phyloP scores from a whole-genome alignment of 352 stramenopile species.

The Phytopythium kandeliae region DNA sequence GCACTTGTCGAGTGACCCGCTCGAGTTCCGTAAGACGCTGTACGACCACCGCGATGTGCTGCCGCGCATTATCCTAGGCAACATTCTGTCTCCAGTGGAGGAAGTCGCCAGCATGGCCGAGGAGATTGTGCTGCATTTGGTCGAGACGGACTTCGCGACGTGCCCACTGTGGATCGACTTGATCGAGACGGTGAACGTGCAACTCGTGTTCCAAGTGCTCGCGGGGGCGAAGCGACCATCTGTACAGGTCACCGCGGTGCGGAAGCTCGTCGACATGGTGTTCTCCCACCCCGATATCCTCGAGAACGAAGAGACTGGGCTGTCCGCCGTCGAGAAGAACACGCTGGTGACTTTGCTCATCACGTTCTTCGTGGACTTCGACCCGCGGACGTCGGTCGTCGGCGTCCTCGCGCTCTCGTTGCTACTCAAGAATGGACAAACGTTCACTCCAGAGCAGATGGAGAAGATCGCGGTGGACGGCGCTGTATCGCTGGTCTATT shows the following conservation, averaged over 20 bases:
- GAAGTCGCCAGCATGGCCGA: conserved; percentile 57
- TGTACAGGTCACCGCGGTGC: conserved; percentile 58
- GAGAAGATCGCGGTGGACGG: conserved; percentile 67
- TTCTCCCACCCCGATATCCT: conserved; percentile 53
- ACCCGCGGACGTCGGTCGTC: conserved; percentile 68
- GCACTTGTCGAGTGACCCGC: conserved; percentile 59
- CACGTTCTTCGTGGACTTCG: conserved; percentile 62
- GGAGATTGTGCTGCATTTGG: conserved; percentile 68
- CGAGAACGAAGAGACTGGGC: conserved; percentile 33
- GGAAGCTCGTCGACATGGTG: conserved; percentile 77
- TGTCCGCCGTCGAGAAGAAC: conserved; percentile 41
- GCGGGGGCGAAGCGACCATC: conserved; percentile 41
- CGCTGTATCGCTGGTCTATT: conserved; percentile 68
- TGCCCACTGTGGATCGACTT: conserved; percentile 77
- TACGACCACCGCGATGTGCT: conserved; percentile 62
- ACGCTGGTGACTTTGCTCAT: conserved; percentile 70
- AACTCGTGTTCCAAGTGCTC: conserved; percentile 54
- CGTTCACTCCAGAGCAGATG: conserved; percentile 53
- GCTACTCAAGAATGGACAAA: conserved; percentile 55
- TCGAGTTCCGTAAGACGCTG: conserved; percentile 77
- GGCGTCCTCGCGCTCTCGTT: conserved; percentile 62
- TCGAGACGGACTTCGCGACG: conserved; percentile 76
- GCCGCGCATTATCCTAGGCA: conserved; percentile 48
- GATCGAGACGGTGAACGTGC: conserved; percentile 57
- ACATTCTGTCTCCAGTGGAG: conserved; percentile 45